These are phyloP conservation scores for Tetrapisispora iriomotensis DNA, from an alignment of 805 yeast genomes.

Conservation along the genomic window DNA sequence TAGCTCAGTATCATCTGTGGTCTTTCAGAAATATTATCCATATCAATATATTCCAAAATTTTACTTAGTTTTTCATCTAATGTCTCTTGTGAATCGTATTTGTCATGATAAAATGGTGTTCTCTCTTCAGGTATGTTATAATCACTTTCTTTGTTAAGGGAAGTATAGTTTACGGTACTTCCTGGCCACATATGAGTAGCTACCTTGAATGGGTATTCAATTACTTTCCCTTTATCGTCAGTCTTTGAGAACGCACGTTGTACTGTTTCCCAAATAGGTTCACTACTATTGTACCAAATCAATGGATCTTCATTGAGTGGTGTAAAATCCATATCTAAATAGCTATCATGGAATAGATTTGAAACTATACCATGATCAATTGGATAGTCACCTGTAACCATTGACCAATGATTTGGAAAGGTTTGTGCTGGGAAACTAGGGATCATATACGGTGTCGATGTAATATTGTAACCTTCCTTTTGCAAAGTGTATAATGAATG, in stretches of 20 bases:
- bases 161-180: slow-evolving; percentile 48
- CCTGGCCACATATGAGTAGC: slow-evolving; percentile 96
- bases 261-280: slow-evolving; percentile 81
- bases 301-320: slow-evolving; percentile 41
- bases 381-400: slow-evolving; percentile 80
- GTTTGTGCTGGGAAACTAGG: slow-evolving; percentile 87
- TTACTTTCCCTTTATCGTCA: background rate
- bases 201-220: slow-evolving; percentile 9
- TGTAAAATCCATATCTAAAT: slow-evolving; percentile 42
- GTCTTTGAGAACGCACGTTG: slow-evolving; percentile 40
- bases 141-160: background rate
- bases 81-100: slow-evolving; percentile 54
- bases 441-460: slow-evolving; percentile 59
- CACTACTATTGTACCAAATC: slow-evolving; percentile 73
- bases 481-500: slow-evolving; percentile 44
- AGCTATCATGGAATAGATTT: slow-evolving; percentile 39
- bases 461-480: slow-evolving; percentile 30
- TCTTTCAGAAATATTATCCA: slow-evolving; percentile 34
- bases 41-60: slow-evolving; percentile 60
- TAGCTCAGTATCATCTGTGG: slow-evolving; percentile 74
- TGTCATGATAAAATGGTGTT: slow-evolving; percentile 46
- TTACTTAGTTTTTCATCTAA: slow-evolving; percentile 43
- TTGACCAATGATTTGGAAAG: slow-evolving; percentile 86
- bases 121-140: slow-evolving; percentile 31
- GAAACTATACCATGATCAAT: slow-evolving; percentile 76